Percentiles rank a stretch among this genome's conserved stretches.
Conservation (phyloP, 2,329 filamentous ascomycete species). For the Waltergamsia citrina region DNA sequence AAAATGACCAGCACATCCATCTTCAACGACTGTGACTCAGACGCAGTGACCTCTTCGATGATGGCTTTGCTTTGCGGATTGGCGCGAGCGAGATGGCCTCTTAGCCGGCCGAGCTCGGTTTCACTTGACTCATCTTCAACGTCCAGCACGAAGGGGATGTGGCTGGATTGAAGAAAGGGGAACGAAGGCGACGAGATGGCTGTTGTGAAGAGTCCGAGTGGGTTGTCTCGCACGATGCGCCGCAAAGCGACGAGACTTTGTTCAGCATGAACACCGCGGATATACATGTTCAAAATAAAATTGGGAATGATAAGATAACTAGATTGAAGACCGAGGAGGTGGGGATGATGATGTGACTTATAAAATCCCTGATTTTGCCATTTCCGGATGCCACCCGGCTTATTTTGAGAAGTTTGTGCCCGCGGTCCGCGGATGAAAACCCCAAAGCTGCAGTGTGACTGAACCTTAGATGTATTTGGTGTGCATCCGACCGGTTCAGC, state of each 20-base stretch:
- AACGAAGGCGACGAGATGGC: slow-evolving; percentile 39
- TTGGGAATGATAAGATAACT: too few species aligned
- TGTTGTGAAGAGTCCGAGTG: slow-evolving; percentile 54
- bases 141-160: slow-evolving; percentile 53
- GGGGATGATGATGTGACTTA: neutral
- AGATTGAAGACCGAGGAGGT: too few species aligned
- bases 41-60: slow-evolving; percentile 30
- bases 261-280: slow-evolving; percentile 45
- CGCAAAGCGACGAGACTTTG: slow-evolving; percentile 35
- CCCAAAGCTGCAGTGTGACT: too few species aligned
- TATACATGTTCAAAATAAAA: slow-evolving; percentile 43
- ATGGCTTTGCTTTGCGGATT: slow-evolving; percentile 58
- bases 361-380: too few species aligned
- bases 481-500: too few species aligned
- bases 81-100: slow-evolving; percentile 51
- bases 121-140: slow-evolving; percentile 28
- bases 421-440: too few species aligned
- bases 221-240: slow-evolving; percentile 47
- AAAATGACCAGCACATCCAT: slow-evolving; percentile 56
- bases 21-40: slow-evolving; percentile 19
- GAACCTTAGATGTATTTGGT: too few species aligned
- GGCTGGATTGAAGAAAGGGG: slow-evolving; percentile 46
- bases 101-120: slow-evolving; percentile 32
- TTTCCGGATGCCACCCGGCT: too few species aligned
- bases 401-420: too few species aligned